These are phyloP conservation scores for Scutellaria minor DNA, from an alignment of 257 asterid genomes.

Conservation along the genomic window DNA sequence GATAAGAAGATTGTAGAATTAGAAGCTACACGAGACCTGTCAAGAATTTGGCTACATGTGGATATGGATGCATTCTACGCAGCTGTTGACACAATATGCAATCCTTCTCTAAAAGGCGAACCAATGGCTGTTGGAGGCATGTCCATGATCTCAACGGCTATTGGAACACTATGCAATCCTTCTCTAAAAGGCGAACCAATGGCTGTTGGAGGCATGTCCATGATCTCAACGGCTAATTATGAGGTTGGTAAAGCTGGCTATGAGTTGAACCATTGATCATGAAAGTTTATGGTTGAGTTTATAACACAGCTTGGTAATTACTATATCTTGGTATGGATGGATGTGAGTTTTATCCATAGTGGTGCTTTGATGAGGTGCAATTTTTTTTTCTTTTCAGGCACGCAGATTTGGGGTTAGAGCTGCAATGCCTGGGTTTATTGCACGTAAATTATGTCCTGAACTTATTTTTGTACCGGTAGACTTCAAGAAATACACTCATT, in stretches of 20 bases:
- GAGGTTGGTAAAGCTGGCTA: conserved; percentile 60
- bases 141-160: too few species aligned
- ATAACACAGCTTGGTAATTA: conserved; percentile 23
- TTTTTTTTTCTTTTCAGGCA: conserved; percentile 63
- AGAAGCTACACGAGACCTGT: conserved; percentile 80
- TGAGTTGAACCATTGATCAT: conserved; percentile 21
- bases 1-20: conserved; percentile 73
- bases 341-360: background rate
- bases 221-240: conserved; percentile 96
- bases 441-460: conserved; percentile 83
- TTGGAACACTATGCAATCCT: conserved; percentile 73
- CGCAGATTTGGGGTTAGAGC: conserved; percentile 96
- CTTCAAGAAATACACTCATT: conserved; percentile 83
- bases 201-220: conserved; percentile 98
- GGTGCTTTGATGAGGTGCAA: conserved; percentile 26
- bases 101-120: too few species aligned
- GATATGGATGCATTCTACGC: conserved; percentile 99
- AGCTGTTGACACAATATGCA: too few species aligned
- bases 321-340: background rate
- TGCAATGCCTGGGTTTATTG: conserved; percentile 99
- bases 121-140: too few species aligned
- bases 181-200: conserved; percentile 79
- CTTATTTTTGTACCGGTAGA: conserved; percentile 79
- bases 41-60: conserved; percentile 92
- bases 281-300: conserved; percentile 8